These are phyloP conservation scores for Saxophila tyrrhenica DNA, from an alignment of 495 filamentous ascomycete genomes.

Conservation along the genomic window DNA sequence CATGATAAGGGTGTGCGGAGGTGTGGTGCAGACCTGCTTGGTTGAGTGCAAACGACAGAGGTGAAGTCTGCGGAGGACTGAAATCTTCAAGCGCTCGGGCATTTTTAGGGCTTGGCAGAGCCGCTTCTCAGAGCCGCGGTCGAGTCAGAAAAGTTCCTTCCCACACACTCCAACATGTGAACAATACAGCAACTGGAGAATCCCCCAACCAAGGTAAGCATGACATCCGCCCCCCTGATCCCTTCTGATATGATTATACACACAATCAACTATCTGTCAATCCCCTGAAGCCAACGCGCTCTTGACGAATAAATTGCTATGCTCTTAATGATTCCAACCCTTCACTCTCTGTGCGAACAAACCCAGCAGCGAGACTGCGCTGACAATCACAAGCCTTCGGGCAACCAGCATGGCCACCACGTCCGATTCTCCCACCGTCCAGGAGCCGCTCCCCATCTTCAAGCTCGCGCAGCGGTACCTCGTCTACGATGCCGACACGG, in stretches of 20 bases:
- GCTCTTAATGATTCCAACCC: slow-evolving; percentile 24
- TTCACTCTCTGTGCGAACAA: too few relatives aligned
- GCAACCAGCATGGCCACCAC: slow-evolving; percentile 18
- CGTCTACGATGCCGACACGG: slow-evolving; percentile 70
- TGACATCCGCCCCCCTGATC: background rate
- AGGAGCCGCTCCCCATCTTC: slow-evolving; percentile 63
- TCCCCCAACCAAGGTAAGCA: background rate
- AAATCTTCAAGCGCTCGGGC: too few relatives aligned
- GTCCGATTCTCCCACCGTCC: background rate
- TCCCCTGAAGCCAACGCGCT: slow-evolving; percentile 51
- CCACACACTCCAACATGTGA: background rate
- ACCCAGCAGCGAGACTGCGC: too few relatives aligned
- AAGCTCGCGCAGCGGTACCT: slow-evolving; percentile 71
- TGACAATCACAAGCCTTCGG: background rate
- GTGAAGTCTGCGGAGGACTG: too few relatives aligned
- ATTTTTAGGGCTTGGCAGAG: too few relatives aligned
- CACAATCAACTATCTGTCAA: slow-evolving; percentile 71
- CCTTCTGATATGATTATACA: slow-evolving; percentile 57
- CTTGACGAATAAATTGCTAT: slow-evolving; percentile 28
- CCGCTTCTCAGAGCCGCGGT: too few relatives aligned
- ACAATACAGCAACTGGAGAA: background rate
- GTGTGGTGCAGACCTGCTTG: too few relatives aligned
- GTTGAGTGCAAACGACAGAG: too few relatives aligned
- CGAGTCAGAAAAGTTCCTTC: too few relatives aligned
- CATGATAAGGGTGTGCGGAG: too few relatives aligned